Conservation (phyloP, 768 basidiomycete genomes). For the Termitomyces sp. region DNA sequence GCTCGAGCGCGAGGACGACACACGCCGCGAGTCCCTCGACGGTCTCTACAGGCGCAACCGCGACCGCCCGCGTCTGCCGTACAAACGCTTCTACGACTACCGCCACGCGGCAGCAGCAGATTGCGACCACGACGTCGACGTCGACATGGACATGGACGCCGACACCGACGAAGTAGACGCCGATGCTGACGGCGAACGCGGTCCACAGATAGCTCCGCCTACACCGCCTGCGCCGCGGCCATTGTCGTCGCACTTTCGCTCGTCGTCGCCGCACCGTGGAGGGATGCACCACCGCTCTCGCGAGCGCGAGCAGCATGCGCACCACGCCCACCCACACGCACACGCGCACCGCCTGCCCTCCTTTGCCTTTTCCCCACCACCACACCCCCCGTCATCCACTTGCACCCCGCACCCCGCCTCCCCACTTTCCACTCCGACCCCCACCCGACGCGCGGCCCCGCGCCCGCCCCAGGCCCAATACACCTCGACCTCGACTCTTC, state of each 20-base stretch:
- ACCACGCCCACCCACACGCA: neutral
- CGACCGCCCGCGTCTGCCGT: neutral
- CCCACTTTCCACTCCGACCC: no score
- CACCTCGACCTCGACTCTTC: slow-evolving; percentile 44
- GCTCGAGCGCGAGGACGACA: neutral
- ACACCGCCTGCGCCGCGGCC: neutral
- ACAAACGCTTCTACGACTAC: neutral
- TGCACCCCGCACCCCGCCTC: neutral
- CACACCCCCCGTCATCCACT: neutral
- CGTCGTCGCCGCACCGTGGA: no score
- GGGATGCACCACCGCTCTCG: no score
- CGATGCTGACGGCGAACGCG: slow-evolving; percentile 26
- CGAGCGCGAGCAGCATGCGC: neutral
- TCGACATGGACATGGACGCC: neutral
- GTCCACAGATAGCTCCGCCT: slow-evolving; percentile 17
- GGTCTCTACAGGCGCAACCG: neutral
- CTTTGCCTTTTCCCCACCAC: neutral
- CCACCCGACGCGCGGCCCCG: no score
- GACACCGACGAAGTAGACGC: no score
- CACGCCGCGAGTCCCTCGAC: neutral
- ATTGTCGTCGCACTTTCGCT: no score
- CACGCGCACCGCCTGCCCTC: slow-evolving; percentile 9
- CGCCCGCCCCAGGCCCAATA: no score
- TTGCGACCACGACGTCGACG: no score
- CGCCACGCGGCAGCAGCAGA: neutral